These are phyloP conservation scores for Aspergillus cejpii DNA, from an alignment of 2,329 filamentous ascomycete genomes.

Conservation along the genomic window DNA sequence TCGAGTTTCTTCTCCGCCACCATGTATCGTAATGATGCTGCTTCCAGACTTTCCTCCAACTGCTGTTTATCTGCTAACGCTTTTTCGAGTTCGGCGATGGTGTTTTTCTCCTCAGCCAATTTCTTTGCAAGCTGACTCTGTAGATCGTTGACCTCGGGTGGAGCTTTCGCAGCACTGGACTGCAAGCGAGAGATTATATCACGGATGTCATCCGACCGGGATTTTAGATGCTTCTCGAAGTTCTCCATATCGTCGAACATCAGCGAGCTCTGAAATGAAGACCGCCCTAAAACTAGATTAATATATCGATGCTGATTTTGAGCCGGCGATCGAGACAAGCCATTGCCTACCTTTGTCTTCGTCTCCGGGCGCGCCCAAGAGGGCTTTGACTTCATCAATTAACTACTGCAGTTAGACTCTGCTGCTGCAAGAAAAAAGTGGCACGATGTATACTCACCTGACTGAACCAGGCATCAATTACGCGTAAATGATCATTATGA, in stretches of 20 bases:
- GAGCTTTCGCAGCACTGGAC: constrained; percentile 37
- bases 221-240: constrained; percentile 74
- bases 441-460: constrained; percentile 58
- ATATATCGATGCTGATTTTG: not conserved
- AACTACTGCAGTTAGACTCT: constrained; percentile 28
- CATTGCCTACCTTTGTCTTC: constrained; percentile 24
- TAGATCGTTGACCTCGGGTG: constrained; percentile 64
- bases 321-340: not conserved
- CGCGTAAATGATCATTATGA: constrained; percentile 87
- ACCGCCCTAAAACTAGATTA: constrained; percentile 14
- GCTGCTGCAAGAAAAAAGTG: not conserved
- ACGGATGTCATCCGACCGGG: constrained; percentile 69
- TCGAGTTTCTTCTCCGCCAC: constrained; percentile 94
- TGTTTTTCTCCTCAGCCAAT: constrained; percentile 74
- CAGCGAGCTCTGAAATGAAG: constrained; percentile 48
- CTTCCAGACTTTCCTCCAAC: constrained; percentile 78
- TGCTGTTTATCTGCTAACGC: constrained; percentile 73
- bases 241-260: constrained; percentile 50
- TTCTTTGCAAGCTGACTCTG: constrained; percentile 69
- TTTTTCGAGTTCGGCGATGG: constrained; percentile 67
- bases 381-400: constrained; percentile 44
- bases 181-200: constrained; percentile 66
- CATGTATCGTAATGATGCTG: constrained; percentile 83
- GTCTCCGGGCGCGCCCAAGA: constrained; percentile 29
- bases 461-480: constrained; percentile 88